These are phyloP conservation scores for Hyphopichia wangnamkhiaoensis DNA, from an alignment of 1,139 yeast species.

Conservation along the genomic window DNA sequence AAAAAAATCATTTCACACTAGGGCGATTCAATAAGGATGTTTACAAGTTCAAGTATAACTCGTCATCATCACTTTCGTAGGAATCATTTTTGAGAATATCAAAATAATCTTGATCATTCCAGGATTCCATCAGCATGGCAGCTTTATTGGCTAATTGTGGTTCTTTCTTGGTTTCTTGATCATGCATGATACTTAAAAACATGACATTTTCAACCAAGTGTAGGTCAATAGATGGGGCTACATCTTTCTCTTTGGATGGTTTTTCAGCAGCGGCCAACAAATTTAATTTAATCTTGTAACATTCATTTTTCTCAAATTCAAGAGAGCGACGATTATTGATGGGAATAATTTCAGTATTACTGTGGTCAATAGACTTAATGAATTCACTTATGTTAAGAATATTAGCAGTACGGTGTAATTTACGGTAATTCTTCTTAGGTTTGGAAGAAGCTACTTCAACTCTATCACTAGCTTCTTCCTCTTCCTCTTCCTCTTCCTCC, in stretches of 20 bases:
- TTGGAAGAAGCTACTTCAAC: slow-evolving; percentile 1
- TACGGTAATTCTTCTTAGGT: slow-evolving; percentile 6
- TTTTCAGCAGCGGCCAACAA: slow-evolving; percentile 14
- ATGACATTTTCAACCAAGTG: slow-evolving; percentile 28
- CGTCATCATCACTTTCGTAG: slow-evolving; percentile 15
- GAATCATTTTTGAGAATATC: slow-evolving; percentile 21
- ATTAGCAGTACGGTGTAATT: slow-evolving; percentile 25
- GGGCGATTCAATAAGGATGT: too few relatives aligned
- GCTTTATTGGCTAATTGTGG: neutral
- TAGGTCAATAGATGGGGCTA: slow-evolving; percentile 12
- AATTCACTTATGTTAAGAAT: slow-evolving; percentile 24
- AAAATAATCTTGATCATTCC: slow-evolving; percentile 21
- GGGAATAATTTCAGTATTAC: slow-evolving; percentile 17
- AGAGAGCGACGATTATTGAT: slow-evolving; percentile 26
- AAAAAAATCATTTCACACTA: too few relatives aligned
- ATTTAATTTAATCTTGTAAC: slow-evolving; percentile 14
- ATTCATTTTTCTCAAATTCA: slow-evolving; percentile 24
- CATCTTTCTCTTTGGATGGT: slow-evolving; percentile 11
- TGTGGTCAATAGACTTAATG: slow-evolving; percentile 17
- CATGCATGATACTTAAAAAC: slow-evolving; percentile 14
- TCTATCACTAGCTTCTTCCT: slow-evolving; percentile 8
- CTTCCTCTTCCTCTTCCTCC: slow-evolving; percentile 8
- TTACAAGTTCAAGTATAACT: slow-evolving; percentile 4
- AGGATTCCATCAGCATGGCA: slow-evolving; percentile 5
- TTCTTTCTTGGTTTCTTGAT: neutral